Evolutionary conservation across 2,329 filamentous ascomycete species (phyloP), one percentile per base, ranked within the genome.

Genomic region (Venturia oleaginea): DNA sequence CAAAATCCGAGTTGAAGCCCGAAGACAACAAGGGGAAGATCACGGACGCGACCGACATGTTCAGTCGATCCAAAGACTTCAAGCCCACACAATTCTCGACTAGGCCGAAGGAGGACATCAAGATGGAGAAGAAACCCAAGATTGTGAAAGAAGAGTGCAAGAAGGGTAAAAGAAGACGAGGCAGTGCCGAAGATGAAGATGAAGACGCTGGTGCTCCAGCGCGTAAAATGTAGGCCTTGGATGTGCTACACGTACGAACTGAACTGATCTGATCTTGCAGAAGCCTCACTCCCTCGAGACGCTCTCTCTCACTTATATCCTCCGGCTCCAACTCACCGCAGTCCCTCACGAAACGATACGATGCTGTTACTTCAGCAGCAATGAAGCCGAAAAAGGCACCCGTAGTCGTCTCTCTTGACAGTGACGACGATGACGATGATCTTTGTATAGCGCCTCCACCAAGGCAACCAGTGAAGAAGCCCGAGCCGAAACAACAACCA

Each of bases 1-100:
- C 24, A 3, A 62, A 37, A 15, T 30, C 13, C 7, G 51, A 64
- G 22, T 17, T 30, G 37, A 59, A 59, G 27, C 43, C 70, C 37
- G 75, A 77, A 66, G 71, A 74, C 8, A 71, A 73, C 27, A 69
- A 67, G 15, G 70, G 73, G 38, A 68, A 71, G 63, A 38, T 66
- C 24, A 61, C 64, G 22, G 72, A 76, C 68, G 64, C 60, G 40
- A 59, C 62, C 11, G 37, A 57, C n/a, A 73, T 80, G 34, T 81
- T 81, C 68, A 78, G 75, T 62, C 77, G 79, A 64, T 75, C 76
- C 2, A 73, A 71, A 61, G 70, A 74, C 27, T 57, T 57, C 30
- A 57, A 57, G 69, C 69, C 10, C 78, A 75, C 69, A 67, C 69
- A 22, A 72, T 75, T 10, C 60, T 71, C 78, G 17, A 73, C 75